Conservation (phyloP, 768 basidiomycete species). For the Termitomyces sp. region DNA sequence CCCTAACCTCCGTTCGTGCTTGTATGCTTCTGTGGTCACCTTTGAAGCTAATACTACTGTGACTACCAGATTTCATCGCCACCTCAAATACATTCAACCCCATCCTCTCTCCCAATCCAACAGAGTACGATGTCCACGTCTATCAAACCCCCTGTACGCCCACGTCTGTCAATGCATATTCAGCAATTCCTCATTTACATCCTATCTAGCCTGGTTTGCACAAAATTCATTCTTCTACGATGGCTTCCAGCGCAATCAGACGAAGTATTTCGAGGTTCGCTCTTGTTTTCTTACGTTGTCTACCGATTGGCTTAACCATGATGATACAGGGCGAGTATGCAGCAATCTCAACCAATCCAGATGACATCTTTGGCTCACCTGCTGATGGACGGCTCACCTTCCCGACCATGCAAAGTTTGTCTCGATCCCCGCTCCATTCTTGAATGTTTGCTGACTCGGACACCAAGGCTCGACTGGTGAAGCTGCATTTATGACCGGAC, state of each 20-base stretch:
- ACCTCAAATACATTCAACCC: conserved; percentile 37
- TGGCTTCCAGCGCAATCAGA: conserved; percentile 41
- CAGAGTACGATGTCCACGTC: conserved; percentile 50
- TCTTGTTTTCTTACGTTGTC: not conserved
- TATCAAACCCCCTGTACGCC: conserved; percentile 46
- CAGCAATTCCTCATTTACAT: not conserved
- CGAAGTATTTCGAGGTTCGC: conserved; percentile 42
- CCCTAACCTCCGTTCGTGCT: conserved; percentile 39
- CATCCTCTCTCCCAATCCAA: conserved; percentile 39
- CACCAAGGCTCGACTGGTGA: conserved; percentile 43
- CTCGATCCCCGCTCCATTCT: not conserved
- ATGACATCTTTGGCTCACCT: conserved; percentile 37
- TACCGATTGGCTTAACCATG: not conserved
- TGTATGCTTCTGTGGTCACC: not conserved
- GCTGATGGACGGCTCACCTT: conserved; percentile 41
- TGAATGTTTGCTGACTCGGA: not conserved
- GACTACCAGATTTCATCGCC: conserved; percentile 44
- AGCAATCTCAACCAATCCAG: conserved; percentile 43
- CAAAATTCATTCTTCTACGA: conserved; percentile 33
- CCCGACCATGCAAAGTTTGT: conserved; percentile 48
- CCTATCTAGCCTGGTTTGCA: conserved; percentile 28
- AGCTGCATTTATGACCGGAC: conserved; percentile 61
- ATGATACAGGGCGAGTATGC: conserved; percentile 48
- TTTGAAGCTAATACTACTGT: not conserved
- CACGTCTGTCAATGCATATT: not conserved